phyloP scores from a whole-genome alignment of 805 yeast genomes.

The Yarrowia sp. region DNA sequence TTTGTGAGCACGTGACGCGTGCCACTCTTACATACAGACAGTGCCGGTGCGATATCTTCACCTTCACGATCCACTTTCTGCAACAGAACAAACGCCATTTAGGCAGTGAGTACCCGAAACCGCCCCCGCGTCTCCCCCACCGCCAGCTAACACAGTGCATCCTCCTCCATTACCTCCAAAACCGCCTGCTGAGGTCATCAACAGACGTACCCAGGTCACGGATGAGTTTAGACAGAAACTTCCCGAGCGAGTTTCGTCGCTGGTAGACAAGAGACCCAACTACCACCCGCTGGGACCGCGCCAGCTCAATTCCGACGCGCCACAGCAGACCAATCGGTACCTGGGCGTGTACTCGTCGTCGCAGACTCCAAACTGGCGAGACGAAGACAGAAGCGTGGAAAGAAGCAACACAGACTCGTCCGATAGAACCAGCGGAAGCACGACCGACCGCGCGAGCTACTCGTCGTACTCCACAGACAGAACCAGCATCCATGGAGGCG shows the following conservation, averaged over 20 bases:
- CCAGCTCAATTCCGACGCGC: constrained; percentile 25
- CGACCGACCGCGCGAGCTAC: constrained; percentile 3
- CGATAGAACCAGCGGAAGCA: not conserved
- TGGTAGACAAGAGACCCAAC: constrained; percentile 22
- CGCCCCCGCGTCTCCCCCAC: not conserved
- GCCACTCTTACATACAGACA: not conserved
- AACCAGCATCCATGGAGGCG: constrained; percentile 6
- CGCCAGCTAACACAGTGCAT: constrained; percentile 5
- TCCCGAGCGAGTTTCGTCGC: constrained; percentile 23
- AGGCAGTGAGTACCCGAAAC: constrained; percentile 27
- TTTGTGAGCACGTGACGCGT: constrained; percentile 32
- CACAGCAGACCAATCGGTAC: constrained; percentile 12
- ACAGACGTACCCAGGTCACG: constrained; percentile 40
- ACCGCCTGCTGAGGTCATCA: constrained; percentile 42
- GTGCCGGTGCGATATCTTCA: not conserved
- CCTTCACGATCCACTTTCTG: constrained; percentile 13
- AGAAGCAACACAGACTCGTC: constrained; percentile 28
- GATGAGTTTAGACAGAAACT: constrained; percentile 40
- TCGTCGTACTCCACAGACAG: constrained; percentile 14
- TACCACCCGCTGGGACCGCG: constrained; percentile 28
- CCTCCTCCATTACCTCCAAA: constrained; percentile 45
- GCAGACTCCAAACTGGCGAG: constrained; percentile 7
- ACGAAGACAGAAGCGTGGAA: constrained; percentile 7
- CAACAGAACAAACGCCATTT: constrained; percentile 12
- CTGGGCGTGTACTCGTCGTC: constrained; percentile 10